Evolutionary conservation across 2,329 filamentous ascomycete genomes (phyloP).

Genomic region (Alternaria rosae): DNA sequence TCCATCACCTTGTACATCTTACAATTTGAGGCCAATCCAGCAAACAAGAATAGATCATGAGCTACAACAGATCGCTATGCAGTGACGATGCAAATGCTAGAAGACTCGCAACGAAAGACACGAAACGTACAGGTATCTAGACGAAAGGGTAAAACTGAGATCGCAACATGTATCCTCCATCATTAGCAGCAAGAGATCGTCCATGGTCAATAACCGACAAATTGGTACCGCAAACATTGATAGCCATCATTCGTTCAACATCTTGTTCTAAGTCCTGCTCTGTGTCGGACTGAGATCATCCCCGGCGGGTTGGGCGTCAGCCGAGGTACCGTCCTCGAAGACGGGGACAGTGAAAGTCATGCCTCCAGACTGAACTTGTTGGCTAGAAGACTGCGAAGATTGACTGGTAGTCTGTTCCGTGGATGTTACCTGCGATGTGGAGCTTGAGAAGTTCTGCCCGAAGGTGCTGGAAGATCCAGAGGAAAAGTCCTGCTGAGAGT

Average conservation of each 20-base stretch:
- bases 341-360: conserved; percentile 28
- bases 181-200: background rate
- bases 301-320: background rate
- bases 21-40: background rate
- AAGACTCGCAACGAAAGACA: conserved; percentile 1
- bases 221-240: background rate
- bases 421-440: background rate
- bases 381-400: conserved; percentile 2
- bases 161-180: background rate
- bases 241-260: background rate
- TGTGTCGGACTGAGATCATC: conserved; percentile 24
- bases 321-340: conserved; percentile 19
- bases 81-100: conserved; percentile 28
- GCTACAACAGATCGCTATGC: conserved; percentile 21
- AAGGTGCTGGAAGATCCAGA: conserved; percentile 9
- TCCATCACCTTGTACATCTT: background rate
- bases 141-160: background rate
- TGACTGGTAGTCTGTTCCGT: background rate
- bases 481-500: conserved; percentile 8
- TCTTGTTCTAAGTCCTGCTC: conserved; percentile 1
- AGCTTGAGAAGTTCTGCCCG: conserved; percentile 6
- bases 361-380: conserved; percentile 22
- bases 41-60: background rate
- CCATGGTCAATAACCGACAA: background rate
- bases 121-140: background rate